These are phyloP conservation scores for Berberis vulgaris DNA, from an alignment of 164 flowering plant species.

Conservation along the genomic window DNA sequence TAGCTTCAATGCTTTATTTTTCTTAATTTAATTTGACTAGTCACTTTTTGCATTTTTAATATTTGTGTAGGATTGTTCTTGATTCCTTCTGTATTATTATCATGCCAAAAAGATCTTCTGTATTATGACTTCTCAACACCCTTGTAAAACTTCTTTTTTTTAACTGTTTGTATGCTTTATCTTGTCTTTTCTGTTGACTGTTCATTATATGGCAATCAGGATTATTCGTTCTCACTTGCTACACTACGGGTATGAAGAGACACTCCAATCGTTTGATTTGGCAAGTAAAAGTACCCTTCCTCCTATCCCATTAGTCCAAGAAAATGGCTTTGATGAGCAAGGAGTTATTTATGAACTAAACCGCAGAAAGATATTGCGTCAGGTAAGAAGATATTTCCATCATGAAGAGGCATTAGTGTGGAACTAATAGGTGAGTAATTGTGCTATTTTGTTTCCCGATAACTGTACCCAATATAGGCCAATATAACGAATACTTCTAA, in stretches of 20 bases:
- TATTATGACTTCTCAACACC: background rate
- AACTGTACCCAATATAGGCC: too few relatives aligned
- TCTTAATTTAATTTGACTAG: too few relatives aligned
- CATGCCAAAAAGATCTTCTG: too few relatives aligned
- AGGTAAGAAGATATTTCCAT: constrained; percentile 38
- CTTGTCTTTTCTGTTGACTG: constrained; percentile 4
- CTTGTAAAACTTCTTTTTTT: background rate
- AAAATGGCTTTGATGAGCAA: constrained; percentile 53
- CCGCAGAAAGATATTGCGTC: constrained; percentile 60
- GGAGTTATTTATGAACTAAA: constrained; percentile 52
- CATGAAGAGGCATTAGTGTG: background rate
- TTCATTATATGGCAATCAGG: constrained; percentile 26
- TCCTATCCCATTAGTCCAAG: constrained; percentile 44
- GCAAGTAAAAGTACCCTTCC: constrained; percentile 64
- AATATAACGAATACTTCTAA: too few relatives aligned
- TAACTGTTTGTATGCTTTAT: background rate
- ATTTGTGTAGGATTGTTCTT: too few relatives aligned
- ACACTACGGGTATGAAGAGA: constrained; percentile 94
- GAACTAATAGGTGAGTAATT: background rate
- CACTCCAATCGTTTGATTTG: constrained; percentile 64
- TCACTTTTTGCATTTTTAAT: too few relatives aligned
- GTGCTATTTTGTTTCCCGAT: too few relatives aligned
- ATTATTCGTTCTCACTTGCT: constrained; percentile 82
- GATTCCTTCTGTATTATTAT: too few relatives aligned
- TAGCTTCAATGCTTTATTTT: too few relatives aligned